Evolutionary conservation across 1,284 basidiomycete genomes (phyloP), one percentile per base, ranked within the genome.

Genomic region (Sporisorium exsertum): DNA sequence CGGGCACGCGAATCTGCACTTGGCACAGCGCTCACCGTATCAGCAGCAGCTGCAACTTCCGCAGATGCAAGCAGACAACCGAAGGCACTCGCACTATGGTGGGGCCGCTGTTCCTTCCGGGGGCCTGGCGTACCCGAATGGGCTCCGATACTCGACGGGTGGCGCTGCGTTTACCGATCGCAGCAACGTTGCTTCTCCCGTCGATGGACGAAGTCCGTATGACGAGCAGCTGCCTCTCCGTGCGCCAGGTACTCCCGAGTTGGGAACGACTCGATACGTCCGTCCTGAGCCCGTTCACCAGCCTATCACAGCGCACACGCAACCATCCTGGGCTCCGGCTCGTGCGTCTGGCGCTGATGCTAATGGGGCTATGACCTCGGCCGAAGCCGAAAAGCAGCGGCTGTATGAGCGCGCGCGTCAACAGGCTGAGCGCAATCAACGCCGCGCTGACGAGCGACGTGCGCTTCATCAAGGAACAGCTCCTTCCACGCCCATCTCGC

Each of bases 331-430:
- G 26, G 37, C 64, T 9, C 47, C 46, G 4, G 32, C 18, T 13
- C 46, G 35, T 12, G 43, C 26, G 27, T 27, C 54, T 12, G 40
- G 35, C 13, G 20, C 16, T 12, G 56, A 50, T 5, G 2, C 60
- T 2, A 49, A 45, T 27, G 37, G 37, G 6, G 55, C 46, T 5
- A 60, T 65, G 58, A 74, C 46, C 16, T 70, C 72, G 9, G 81
- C 81, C 0, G 82, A 84, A 54, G 53, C 62, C 7, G 82, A 84
- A 33, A 84, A 84, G 72, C 68, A 77, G 59, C 66, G 74, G 3
- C 73, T 84, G 1, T 84, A 83, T 63, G 74, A 82, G 43, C 68
- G 78, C 5, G 82, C 82, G 5, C 68, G 81, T n/a, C 65, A 78
- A 49, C 82, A 83, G 67, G 82, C 82, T 0, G 76, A 82, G 42